These are phyloP conservation scores for Phytophthora sp. DNA, from an alignment of 352 stramenopile genomes.

Conservation along the genomic window DNA sequence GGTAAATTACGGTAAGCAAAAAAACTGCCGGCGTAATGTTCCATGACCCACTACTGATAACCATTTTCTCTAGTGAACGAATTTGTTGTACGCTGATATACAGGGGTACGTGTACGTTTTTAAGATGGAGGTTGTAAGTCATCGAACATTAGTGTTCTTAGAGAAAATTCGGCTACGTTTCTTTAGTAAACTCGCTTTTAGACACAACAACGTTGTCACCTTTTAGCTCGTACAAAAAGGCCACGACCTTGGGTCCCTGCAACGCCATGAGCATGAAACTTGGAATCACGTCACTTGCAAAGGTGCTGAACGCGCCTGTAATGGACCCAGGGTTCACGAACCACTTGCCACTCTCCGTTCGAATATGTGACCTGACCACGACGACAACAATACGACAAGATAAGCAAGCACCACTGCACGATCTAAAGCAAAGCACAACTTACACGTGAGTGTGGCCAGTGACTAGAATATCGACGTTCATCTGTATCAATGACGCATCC, in stretches of 20 bases:
- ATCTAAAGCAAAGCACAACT: slow-evolving; percentile 7
- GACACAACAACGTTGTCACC: slow-evolving; percentile 85
- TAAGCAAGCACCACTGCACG: background rate
- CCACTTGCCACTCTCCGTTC: slow-evolving; percentile 94
- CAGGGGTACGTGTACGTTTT: too few species aligned
- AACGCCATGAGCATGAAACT: slow-evolving; percentile 99
- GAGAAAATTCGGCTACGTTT: slow-evolving; percentile 34
- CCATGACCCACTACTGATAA: background rate
- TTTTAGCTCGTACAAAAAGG: slow-evolving; percentile 96
- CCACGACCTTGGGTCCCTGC: slow-evolving; percentile 95
- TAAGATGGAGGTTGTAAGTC: too few species aligned
- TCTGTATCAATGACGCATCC: slow-evolving; percentile 41
- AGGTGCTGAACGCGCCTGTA: slow-evolving; percentile 94
- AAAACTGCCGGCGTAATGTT: too few species aligned
- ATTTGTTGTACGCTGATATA: too few species aligned
- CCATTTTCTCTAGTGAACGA: too few species aligned
- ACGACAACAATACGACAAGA: background rate
- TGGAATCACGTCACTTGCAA: slow-evolving; percentile 80
- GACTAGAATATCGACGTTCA: slow-evolving; percentile 98
- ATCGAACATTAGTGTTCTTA: too few species aligned
- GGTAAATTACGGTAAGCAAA: too few species aligned
- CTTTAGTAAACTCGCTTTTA: slow-evolving; percentile 89
- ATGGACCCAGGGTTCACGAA: slow-evolving; percentile 98
- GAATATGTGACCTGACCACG: slow-evolving; percentile 82
- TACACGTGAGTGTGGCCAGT: slow-evolving; percentile 95